phyloP scores from a whole-genome alignment of 306 rosid genomes.

The Purshia tridentata region DNA sequence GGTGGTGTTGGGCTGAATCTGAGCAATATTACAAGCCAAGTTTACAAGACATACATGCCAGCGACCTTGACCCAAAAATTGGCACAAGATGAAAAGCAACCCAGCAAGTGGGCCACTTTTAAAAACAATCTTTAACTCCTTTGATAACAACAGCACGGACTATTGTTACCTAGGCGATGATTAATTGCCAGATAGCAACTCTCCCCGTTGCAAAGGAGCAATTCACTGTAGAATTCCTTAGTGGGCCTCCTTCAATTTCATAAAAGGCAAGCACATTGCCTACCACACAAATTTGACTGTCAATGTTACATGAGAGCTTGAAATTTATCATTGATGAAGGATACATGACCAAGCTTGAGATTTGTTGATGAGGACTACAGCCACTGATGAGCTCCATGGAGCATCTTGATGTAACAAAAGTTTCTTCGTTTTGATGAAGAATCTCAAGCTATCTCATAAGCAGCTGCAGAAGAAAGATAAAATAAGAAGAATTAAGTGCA shows the following conservation, averaged over 20 bases:
- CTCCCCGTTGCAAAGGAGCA: slow-evolving; percentile 1
- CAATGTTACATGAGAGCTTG: slow-evolving; percentile 7
- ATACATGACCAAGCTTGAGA: slow-evolving; percentile 16
- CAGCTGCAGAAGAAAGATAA: slow-evolving; percentile 17
- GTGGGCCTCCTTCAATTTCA: slow-evolving; percentile 9
- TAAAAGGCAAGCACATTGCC: slow-evolving; percentile 7
- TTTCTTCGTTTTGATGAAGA: slow-evolving; percentile 9
- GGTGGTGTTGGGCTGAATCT: not conserved
- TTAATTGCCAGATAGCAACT: not conserved
- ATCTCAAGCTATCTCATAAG: not conserved
- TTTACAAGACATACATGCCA: slow-evolving; percentile 14
- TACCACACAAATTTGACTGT: not conserved
- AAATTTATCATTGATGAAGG: slow-evolving; percentile 11
- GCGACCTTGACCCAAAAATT: not conserved
- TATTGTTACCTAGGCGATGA: not conserved
- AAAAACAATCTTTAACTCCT: slow-evolving; percentile 1
- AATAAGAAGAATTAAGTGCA: not conserved
- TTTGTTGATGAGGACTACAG: not conserved
- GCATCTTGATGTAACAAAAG: not conserved
- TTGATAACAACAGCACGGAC: not conserved
- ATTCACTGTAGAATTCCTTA: not conserved
- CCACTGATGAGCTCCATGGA: slow-evolving; percentile 6
- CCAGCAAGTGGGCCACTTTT: slow-evolving; percentile 11
- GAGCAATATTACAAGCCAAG: not conserved
- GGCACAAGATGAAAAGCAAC: not conserved